These are phyloP conservation scores for Lyophyllum decastes DNA, from an alignment of 768 basidiomycete species.

Conservation along the genomic window DNA sequence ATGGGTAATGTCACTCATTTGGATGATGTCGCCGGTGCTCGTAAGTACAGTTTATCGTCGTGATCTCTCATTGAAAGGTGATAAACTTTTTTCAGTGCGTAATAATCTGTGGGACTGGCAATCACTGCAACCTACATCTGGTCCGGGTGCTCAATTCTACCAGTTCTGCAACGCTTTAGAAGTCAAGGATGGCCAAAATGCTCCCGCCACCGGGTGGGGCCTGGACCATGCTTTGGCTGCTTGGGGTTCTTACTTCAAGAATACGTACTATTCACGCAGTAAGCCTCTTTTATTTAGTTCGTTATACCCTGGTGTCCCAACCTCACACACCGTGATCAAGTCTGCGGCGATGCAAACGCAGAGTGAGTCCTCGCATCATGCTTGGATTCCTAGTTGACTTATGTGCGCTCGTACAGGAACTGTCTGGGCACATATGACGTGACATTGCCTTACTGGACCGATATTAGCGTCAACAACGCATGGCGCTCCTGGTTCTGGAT, in stretches of 20 bases:
- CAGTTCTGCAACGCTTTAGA: constrained; percentile 72
- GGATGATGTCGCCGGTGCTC: constrained; percentile 66
- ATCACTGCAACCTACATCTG: constrained; percentile 49
- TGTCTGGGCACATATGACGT: constrained; percentile 47
- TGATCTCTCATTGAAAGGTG: no score
- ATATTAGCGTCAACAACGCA: constrained; percentile 55
- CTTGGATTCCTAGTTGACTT: not conserved
- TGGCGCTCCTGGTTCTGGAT: constrained; percentile 74
- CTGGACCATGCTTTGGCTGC: constrained; percentile 58
- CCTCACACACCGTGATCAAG: constrained; percentile 27
- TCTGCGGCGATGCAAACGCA: constrained; percentile 48
- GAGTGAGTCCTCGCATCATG: constrained; percentile 41
- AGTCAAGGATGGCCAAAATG: constrained; percentile 55
- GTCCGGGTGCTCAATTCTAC: constrained; percentile 50
- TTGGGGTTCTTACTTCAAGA: constrained; percentile 62
- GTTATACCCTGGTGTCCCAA: not conserved
- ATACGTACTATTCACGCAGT: constrained; percentile 46
- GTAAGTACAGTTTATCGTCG: constrained; percentile 34
- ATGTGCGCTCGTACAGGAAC: constrained; percentile 23
- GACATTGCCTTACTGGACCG: constrained; percentile 46
- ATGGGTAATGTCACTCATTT: constrained; percentile 56
- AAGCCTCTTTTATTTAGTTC: constrained; percentile 22
- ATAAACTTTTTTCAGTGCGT: constrained; percentile 37
- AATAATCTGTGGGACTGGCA: constrained; percentile 75
- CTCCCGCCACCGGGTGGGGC: constrained; percentile 59